phyloP scores from a whole-genome alignment of 345 rosid genomes.

The Ceriops zippeliana region DNA sequence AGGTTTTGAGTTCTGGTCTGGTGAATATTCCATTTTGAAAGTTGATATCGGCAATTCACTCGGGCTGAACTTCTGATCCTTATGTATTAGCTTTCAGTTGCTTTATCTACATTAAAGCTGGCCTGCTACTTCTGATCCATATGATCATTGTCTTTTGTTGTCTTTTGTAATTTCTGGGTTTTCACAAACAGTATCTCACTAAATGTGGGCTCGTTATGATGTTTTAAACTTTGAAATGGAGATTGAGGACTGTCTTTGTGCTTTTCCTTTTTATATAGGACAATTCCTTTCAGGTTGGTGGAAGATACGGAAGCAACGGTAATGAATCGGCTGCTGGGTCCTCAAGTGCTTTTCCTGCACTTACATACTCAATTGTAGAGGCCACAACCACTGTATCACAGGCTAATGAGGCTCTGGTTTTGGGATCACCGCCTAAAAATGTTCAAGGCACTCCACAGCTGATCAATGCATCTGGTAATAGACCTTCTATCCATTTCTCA shows the following conservation, averaged over 20 bases:
- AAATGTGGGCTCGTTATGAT: background rate
- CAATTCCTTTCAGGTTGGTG: background rate
- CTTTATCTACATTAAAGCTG: no score
- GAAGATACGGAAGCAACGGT: background rate
- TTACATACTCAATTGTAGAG: background rate
- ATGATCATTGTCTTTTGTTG: no score
- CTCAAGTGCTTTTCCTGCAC: background rate
- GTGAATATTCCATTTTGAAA: no score
- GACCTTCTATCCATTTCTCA: background rate
- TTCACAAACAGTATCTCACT: no score
- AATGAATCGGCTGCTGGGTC: background rate
- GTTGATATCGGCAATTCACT: no score
- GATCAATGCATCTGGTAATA: slow-evolving; percentile 19
- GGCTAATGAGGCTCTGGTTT: background rate
- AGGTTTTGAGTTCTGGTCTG: no score
- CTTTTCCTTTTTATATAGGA: background rate
- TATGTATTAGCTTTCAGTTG: no score
- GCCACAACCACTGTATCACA: slow-evolving; percentile 1
- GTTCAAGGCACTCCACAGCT: background rate
- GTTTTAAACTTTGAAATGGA: background rate
- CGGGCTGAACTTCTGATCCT: no score
- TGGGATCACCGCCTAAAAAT: background rate
- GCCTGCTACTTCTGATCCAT: no score
- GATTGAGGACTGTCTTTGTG: background rate
- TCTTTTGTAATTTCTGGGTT: no score